Conservation (phyloP, 768 basidiomycete genomes). For the Pleurotus platypus region DNA sequence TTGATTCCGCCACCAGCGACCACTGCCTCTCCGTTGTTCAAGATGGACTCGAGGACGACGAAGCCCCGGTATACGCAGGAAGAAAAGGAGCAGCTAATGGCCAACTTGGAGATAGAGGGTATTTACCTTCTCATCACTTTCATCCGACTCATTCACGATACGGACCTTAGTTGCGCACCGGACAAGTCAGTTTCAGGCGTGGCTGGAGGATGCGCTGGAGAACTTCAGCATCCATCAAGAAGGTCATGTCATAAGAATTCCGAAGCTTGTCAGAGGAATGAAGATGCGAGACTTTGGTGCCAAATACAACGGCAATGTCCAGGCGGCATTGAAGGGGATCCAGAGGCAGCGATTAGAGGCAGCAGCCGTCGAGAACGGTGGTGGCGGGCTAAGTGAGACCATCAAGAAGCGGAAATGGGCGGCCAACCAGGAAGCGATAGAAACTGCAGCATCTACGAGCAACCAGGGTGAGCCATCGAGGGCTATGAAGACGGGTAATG, state of each 20-base stretch:
- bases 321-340: slow-evolving; percentile 63
- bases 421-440: slow-evolving; percentile 53
- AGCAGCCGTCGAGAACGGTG: slow-evolving; percentile 43
- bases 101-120: slow-evolving; percentile 83
- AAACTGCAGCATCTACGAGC: slow-evolving; percentile 30
- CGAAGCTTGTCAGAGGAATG: slow-evolving; percentile 68
- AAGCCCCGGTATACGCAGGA: slow-evolving; percentile 44
- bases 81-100: slow-evolving; percentile 72
- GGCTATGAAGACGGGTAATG: slow-evolving; percentile 58
- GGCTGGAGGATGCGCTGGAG: slow-evolving; percentile 69
- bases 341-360: slow-evolving; percentile 60
- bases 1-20: slow-evolving; percentile 12
- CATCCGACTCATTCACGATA: background rate
- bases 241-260: slow-evolving; percentile 68
- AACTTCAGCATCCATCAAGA: slow-evolving; percentile 76
- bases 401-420: slow-evolving; percentile 79
- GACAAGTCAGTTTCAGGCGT: slow-evolving; percentile 68
- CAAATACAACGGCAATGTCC: slow-evolving; percentile 75
- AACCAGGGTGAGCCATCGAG: slow-evolving; percentile 29
- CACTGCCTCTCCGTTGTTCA: slow-evolving; percentile 5
- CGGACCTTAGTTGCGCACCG: slow-evolving; percentile 61
- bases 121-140: slow-evolving; percentile 4
- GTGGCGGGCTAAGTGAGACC: slow-evolving; percentile 56
- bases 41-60: slow-evolving; percentile 23
- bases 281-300: slow-evolving; percentile 76